Conservation (phyloP, 108 stramenopile species). For the Asterionellopsis glacialis region DNA sequence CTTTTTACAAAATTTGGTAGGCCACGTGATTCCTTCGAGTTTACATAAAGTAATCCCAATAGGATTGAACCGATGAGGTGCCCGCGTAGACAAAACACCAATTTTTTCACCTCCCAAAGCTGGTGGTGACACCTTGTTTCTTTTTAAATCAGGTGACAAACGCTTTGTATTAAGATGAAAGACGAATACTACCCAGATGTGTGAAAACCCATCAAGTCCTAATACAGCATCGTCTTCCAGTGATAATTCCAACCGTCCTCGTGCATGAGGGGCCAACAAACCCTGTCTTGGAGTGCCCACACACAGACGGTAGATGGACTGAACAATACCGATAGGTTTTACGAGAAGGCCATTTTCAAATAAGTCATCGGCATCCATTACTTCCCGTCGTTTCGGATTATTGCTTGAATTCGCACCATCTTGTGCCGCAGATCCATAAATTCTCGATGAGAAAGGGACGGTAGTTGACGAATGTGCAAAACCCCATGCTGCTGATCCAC, state of each 20-base stretch:
- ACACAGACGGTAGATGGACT: slow-evolving; percentile 75
- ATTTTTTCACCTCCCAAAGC: slow-evolving; percentile 74
- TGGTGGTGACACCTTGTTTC: slow-evolving; percentile 76
- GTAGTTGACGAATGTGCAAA: too few species aligned
- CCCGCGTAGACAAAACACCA: slow-evolving; percentile 89
- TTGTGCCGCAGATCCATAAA: too few species aligned
- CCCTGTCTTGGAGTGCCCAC: slow-evolving; percentile 66
- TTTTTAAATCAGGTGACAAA: slow-evolving; percentile 19
- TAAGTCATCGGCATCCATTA: too few species aligned
- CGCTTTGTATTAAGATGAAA: slow-evolving; percentile 95
- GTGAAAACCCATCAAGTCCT: slow-evolving; percentile 75
- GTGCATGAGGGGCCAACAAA: slow-evolving; percentile 7
- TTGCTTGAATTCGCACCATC: too few species aligned
- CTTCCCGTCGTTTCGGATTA: too few species aligned
- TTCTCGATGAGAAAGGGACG: too few species aligned
- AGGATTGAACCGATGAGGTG: slow-evolving; percentile 95
- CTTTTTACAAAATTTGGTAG: not conserved
- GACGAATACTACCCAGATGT: slow-evolving; percentile 92
- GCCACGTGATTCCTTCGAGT: slow-evolving; percentile 29
- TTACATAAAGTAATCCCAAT: slow-evolving; percentile 86
- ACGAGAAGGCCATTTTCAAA: slow-evolving; percentile 11
- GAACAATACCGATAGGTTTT: slow-evolving; percentile 64
- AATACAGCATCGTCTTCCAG: slow-evolving; percentile 40
- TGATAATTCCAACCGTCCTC: slow-evolving; percentile 3
- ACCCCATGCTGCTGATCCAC: too few species aligned